phyloP scores from a whole-genome alignment of 2,329 filamentous ascomycete genomes.

The Gliomastix tumulicola region DNA sequence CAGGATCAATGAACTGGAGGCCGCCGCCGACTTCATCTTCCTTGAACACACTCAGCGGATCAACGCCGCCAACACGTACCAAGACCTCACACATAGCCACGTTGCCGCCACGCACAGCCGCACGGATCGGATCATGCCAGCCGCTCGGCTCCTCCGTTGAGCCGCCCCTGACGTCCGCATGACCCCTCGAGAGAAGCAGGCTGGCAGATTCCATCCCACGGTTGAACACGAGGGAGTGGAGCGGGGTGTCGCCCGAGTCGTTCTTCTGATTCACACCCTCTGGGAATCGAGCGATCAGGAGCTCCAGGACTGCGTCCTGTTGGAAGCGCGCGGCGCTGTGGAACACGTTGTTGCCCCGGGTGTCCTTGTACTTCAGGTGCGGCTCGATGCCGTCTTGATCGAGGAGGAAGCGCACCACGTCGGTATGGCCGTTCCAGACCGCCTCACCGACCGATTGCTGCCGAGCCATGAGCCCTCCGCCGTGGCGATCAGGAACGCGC shows the following conservation, averaged over 20 bases:
- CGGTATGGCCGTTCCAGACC: constrained; percentile 4
- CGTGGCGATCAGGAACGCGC: neutral
- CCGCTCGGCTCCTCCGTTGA: neutral
- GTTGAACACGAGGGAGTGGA: neutral
- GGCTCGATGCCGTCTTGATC: constrained; percentile 2
- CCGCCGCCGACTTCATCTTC: neutral
- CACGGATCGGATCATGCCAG: neutral
- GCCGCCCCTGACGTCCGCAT: neutral
- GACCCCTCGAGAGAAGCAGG: neutral
- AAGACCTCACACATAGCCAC: constrained; percentile 1
- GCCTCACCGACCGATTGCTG: constrained; percentile 5
- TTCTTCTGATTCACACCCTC: neutral
- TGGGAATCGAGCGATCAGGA: neutral
- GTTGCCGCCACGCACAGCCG: constrained; percentile 1
- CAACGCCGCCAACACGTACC: constrained; percentile 2
- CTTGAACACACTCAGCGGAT: constrained; percentile 3
- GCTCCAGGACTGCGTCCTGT: neutral
- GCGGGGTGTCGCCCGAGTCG: constrained; percentile 1
- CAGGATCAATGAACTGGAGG: constrained; percentile 1
- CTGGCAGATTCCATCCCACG: neutral
- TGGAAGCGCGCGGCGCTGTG: neutral
- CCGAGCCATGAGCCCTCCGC: neutral
- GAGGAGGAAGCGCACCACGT: constrained; percentile 7
- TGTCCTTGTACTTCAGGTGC: neutral
- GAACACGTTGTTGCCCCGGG: constrained; percentile 1